Evolutionary conservation across 2,329 filamentous ascomycete genomes (phyloP).

Genomic region (Botrytis tulipae): DNA sequence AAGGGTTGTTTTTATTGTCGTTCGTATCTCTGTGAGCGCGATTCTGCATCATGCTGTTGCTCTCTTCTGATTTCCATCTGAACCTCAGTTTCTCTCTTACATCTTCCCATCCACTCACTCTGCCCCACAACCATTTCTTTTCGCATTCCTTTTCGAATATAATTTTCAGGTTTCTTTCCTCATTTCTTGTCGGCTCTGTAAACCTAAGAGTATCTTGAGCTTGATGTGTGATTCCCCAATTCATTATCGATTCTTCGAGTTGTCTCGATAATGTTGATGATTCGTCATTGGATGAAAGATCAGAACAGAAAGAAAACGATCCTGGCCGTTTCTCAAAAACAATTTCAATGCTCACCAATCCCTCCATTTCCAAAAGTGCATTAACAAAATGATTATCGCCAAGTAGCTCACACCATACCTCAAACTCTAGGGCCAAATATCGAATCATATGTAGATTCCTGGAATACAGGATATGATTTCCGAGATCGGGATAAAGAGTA

Average conservation of each 20-base stretch:
- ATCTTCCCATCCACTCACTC: conserved; percentile 13
- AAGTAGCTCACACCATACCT: neutral
- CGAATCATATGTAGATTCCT: neutral
- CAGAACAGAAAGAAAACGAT: neutral
- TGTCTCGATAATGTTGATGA: neutral
- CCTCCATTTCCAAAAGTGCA: conserved; percentile 16
- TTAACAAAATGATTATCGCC: conserved; percentile 15
- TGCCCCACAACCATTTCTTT: conserved; percentile 14
- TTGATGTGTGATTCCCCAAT: neutral
- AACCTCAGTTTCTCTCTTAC: neutral
- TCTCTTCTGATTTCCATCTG: neutral
- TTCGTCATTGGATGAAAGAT: neutral
- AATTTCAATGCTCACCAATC: neutral
- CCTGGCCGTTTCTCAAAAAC: neutral
- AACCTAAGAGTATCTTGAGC: neutral
- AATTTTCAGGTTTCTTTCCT: neutral
- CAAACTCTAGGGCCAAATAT: neutral
- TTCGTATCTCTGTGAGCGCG: no score
- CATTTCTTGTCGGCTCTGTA: neutral
- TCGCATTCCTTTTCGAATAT: conserved; percentile 8
- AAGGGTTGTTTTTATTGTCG: neutral
- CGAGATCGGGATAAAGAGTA: neutral
- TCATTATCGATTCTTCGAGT: neutral
- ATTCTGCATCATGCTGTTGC: no score
- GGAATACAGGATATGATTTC: conserved; percentile 8